phyloP scores from a whole-genome alignment of 306 rosid species.

The Quercus suber region DNA sequence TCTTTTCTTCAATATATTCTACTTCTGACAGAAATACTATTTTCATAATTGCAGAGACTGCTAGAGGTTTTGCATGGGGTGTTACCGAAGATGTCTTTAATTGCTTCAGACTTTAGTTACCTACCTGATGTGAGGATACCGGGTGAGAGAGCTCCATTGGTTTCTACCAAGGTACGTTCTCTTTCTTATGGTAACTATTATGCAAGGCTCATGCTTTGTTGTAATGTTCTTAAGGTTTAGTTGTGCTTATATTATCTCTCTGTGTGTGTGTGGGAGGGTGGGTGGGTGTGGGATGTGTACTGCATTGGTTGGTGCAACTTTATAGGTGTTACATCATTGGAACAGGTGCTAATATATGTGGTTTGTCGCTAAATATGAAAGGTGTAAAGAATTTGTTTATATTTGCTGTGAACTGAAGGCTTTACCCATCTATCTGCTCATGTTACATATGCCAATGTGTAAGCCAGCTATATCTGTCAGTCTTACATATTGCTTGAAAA shows the following conservation, averaged over 20 bases:
- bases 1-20: slow-evolving; percentile 3
- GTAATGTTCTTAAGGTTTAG: background rate
- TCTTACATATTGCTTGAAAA: no score
- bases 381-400: background rate
- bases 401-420: no score
- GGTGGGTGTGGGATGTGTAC: no score
- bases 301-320: slow-evolving; percentile 8
- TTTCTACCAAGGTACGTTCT: slow-evolving; percentile 77
- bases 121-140: slow-evolving; percentile 82
- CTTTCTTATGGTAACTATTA: background rate
- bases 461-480: background rate
- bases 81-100: slow-evolving; percentile 94
- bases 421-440: background rate
- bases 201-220: background rate
- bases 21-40: slow-evolving; percentile 19
- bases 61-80: slow-evolving; percentile 77
- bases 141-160: slow-evolving; percentile 97
- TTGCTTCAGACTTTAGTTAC: slow-evolving; percentile 91
- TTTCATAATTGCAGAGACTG: slow-evolving; percentile 58
- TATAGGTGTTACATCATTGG: slow-evolving; percentile 8
- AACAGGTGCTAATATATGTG: background rate
- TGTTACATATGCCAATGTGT: background rate
- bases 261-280: no score
- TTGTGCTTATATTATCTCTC: background rate
- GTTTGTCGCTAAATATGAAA: background rate